Evolutionary conservation across 2,329 filamentous ascomycete species (phyloP), one percentile per base, ranked within the genome.

Genomic region (Leptodontidium sp.): DNA sequence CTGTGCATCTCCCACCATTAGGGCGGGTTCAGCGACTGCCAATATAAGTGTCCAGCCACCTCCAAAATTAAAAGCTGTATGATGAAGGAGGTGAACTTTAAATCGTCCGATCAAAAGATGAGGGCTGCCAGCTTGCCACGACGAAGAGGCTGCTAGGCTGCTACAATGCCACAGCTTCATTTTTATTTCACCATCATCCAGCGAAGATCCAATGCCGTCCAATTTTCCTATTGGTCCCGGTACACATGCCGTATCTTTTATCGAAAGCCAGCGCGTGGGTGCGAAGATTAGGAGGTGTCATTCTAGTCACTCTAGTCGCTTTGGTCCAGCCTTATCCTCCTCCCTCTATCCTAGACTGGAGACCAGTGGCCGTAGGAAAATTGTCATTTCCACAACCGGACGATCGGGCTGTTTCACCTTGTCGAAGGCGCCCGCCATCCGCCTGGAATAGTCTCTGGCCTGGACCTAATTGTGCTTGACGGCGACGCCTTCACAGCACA

Each of bases 321-420:
- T 40, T 15, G 24, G 59, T 49, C 43, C 59, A 49, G 43, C 58
- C 55, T 59, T 17, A n/a, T 59, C 21, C 38, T 40, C 38, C 29
- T 32, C 29, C 29, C 29, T 32, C 15, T 45, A 45, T 45, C 40
- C 40, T 45, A 43, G 24, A 45, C 57, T 35, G 32, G 57, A 3
- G 29, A 6, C 29, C 29, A 32, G 4, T 32, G 29, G 29, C 2
- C n/a, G 24, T 24, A 21, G 43, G 59, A 62, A 62, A 62, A 62
- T 47, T 62, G n/a, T 43, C 35, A 43, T 43, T 59, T 43, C 35
- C 57, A 59, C 35, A 59, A 43, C 12, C 57, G 21, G 57, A 59
- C 57, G n/a, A 45, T 43, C 57, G 35, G 59, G 15, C 43, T 21
- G 43, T 49, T 62, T 62, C 43, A 49, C 15, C 5, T 32, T 50